Conservation (phyloP, 1,139 yeast genomes). For the Yamadazyma songkhlaensis region DNA sequence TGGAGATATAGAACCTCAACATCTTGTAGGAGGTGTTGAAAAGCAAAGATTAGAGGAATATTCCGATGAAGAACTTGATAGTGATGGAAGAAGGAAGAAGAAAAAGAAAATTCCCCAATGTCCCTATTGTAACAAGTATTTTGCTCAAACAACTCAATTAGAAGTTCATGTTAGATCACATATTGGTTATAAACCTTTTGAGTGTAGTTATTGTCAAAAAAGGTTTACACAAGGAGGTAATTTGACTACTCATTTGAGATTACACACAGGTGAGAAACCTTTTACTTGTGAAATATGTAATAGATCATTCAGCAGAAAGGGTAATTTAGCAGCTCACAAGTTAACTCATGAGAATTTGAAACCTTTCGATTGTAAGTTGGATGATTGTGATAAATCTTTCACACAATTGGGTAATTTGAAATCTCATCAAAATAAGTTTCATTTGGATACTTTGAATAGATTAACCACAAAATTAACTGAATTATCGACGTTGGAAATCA, state of each 20-base stretch:
- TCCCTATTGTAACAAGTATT: conserved; percentile 64
- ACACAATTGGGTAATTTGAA: conserved; percentile 92
- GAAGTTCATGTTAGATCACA: conserved; percentile 80
- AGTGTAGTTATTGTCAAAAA: conserved; percentile 76
- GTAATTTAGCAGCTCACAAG: conserved; percentile 83
- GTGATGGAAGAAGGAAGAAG: conserved; percentile 19
- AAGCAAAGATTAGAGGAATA: conserved; percentile 38
- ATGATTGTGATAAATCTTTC: conserved; percentile 78
- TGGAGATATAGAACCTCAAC: conserved; percentile 31
- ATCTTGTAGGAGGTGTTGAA: conserved; percentile 81
- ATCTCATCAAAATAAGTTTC: conserved; percentile 91
- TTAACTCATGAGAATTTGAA: conserved; percentile 76
- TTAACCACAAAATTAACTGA: conserved; percentile 67
- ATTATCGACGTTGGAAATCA: conserved; percentile 44
- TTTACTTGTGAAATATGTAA: conserved; percentile 72
- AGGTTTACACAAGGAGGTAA: conserved; percentile 92
- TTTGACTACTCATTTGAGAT: conserved; percentile 77
- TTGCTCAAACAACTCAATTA: conserved; percentile 73
- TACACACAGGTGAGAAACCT: conserved; percentile 93
- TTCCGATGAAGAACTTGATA: conserved; percentile 19
- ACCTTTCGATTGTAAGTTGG: conserved; percentile 79
- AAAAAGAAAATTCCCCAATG: conserved; percentile 60
- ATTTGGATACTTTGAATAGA: conserved; percentile 62
- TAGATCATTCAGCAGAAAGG: conserved; percentile 79
- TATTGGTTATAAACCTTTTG: conserved; percentile 75